Conservation (phyloP, 2,329 filamentous ascomycete species). For the Leptodontidium sp. region DNA sequence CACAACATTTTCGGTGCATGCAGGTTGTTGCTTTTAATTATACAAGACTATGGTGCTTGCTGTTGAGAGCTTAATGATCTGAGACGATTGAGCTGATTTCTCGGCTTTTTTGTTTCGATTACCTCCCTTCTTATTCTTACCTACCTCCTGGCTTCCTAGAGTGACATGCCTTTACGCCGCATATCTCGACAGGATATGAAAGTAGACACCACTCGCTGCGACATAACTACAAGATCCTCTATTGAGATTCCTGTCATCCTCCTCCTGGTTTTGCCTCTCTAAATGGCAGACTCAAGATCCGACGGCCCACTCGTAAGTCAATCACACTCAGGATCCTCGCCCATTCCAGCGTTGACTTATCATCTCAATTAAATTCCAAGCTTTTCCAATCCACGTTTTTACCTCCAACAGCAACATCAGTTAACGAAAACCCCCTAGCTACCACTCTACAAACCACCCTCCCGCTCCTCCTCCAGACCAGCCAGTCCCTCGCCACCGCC, state of each 20-base stretch:
- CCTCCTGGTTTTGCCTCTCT: background rate
- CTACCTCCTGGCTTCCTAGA: too few relatives aligned
- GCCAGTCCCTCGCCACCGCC: slow-evolving; percentile 2
- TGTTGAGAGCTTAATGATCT: background rate
- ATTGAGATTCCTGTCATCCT: background rate
- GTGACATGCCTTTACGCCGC: too few relatives aligned
- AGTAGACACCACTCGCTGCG: too few relatives aligned
- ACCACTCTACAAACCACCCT: background rate
- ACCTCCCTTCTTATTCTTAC: background rate
- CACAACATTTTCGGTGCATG: background rate
- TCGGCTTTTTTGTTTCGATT: background rate
- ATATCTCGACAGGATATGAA: too few relatives aligned
- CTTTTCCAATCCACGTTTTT: too few relatives aligned
- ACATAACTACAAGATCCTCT: background rate
- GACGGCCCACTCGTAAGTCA: slow-evolving; percentile 11
- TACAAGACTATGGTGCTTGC: background rate
- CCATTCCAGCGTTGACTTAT: too few relatives aligned
- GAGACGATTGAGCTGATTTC: background rate
- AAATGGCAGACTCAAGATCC: background rate
- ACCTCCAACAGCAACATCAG: too few relatives aligned
- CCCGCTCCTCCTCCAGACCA: background rate
- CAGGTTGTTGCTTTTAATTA: background rate
- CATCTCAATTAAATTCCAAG: too few relatives aligned
- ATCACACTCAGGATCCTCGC: too few relatives aligned
- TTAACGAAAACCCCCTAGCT: background rate